Evolutionary conservation across 2,329 filamentous ascomycete genomes (phyloP), one percentile per base, ranked within the genome.

Genomic region (Calonectria pteridis): DNA sequence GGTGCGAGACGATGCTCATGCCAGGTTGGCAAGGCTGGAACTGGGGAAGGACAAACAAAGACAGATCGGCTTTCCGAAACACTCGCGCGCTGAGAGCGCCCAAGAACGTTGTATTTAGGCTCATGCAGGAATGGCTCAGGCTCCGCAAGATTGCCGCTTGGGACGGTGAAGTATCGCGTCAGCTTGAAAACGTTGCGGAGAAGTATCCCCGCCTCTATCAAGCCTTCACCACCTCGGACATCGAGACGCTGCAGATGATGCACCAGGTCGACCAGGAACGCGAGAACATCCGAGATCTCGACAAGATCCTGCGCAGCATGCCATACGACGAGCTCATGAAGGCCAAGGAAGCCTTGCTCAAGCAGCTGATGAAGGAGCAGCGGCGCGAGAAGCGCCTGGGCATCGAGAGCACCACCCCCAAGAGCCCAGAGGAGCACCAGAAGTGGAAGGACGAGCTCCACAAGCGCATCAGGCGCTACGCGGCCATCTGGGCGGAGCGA

Each of bases 1-100:
- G 93, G 66, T 96, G 94, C 81, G 96, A 98, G 85, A 85, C 88
- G 31, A 91, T 91, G 73, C 92, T 98, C 69, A 97, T 98, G 90
- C 89, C 90, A 1, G 88, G 90, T 40, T 98, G 95, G 90, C 90
- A 90, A 14, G 95, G 95, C 29, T 98, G 95, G 94, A 77, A 73
- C 18, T 76, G 79, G 23, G 37, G 75, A 7, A 71, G 78, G 50
- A 68, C 53, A 7, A 69, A 69, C 67, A 72, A 69, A 33, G 85
- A 87, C 64, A 75, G 84, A 59, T 86, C 86, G 31, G 82, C 85
- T 29, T 77, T 84, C 58, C 85, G 84, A 51, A 79, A 82, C 59
- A 82, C 85, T 46, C 84, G 81, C 35, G 71, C 80, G 58, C 74
- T 85, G 20, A 75, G 78, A 29, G 79, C 84, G 4, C 80, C 84